Evolutionary conservation across 2,329 filamentous ascomycete genomes (phyloP).

Genomic region (Epichloe scottii): DNA sequence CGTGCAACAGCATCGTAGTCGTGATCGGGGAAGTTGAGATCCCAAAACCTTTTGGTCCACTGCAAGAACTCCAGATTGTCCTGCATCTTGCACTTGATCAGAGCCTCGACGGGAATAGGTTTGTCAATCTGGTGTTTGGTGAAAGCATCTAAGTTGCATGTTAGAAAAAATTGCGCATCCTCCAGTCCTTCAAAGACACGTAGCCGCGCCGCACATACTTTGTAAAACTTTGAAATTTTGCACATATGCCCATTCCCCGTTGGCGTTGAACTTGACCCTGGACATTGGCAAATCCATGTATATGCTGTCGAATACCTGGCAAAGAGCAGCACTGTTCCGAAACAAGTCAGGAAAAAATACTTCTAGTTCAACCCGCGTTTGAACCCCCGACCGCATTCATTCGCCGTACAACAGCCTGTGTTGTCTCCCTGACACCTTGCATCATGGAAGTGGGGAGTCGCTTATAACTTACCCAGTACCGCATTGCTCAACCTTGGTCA

Average conservation of each 20-base stretch:
- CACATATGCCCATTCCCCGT: constrained; percentile 91
- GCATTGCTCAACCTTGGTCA: constrained; percentile 98
- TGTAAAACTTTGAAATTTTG: constrained; percentile 98
- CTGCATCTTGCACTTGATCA: constrained; percentile 99
- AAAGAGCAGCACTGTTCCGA: constrained; percentile 66
- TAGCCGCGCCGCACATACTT: constrained; percentile 45
- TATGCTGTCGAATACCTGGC: constrained; percentile 97
- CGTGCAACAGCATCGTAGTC: constrained; percentile 87
- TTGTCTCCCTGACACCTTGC: not conserved
- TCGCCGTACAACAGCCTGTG: not conserved
- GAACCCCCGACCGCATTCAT: not conserved
- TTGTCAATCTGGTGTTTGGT: constrained; percentile 79
- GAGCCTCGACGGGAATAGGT: constrained; percentile 72
- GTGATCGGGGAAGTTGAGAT: constrained; percentile 92
- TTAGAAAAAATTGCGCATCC: constrained; percentile 4
- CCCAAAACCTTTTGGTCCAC: constrained; percentile 95
- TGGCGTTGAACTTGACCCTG: constrained; percentile 96
- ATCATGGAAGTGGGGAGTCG: constrained; percentile 6
- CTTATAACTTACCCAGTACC: constrained; percentile 69
- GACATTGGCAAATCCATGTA: constrained; percentile 92
- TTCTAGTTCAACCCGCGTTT: not conserved
- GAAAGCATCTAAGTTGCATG: constrained; percentile 53
- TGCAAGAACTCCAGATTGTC: constrained; percentile 98
- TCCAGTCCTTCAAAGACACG: not conserved
- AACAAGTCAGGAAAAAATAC: not conserved